These are phyloP conservation scores for Coniochaeta prunicola DNA, from an alignment of 2,329 filamentous ascomycete genomes.

Conservation along the genomic window DNA sequence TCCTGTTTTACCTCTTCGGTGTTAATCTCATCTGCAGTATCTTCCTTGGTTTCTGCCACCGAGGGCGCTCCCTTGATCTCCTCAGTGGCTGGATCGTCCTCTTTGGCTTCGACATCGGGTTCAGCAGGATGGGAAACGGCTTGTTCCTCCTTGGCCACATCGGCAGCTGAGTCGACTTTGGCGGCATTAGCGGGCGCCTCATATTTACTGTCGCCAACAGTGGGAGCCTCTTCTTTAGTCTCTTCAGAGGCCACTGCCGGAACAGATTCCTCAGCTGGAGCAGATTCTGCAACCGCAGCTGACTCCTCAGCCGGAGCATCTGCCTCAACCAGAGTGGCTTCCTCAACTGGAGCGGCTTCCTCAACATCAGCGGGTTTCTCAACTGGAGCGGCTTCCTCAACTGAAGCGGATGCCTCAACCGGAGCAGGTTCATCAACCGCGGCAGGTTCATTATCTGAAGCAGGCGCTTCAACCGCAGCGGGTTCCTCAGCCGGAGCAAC, in stretches of 20 bases:
- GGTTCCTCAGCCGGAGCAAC: not conserved
- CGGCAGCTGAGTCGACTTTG: not conserved
- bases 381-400: conserved; percentile 1
- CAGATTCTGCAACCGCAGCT: conserved; percentile 2
- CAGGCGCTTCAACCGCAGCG: too few relatives aligned
- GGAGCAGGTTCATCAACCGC: not conserved
- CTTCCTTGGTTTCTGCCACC: conserved; percentile 4
- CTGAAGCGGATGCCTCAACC: not conserved
- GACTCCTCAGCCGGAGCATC: not conserved
- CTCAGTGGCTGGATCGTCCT: conserved; percentile 1
- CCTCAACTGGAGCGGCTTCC: conserved; percentile 1
- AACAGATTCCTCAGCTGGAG: conserved; percentile 3
- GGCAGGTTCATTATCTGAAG: not conserved
- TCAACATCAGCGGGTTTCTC: not conserved
- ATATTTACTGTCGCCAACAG: not conserved
- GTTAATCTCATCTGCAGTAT: conserved; percentile 37
- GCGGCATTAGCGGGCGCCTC: not conserved
- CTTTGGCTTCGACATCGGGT: not conserved
- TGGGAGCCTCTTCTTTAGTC: not conserved
- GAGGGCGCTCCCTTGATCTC: conserved; percentile 13
- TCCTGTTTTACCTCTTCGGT: not conserved
- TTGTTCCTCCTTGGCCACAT: conserved; percentile 1
- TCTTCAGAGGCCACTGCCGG: conserved; percentile 1
- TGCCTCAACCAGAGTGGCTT: conserved; percentile 6
- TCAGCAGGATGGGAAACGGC: not conserved